Base-by-base conservation (phyloP, 2,329 filamentous ascomycete species). In the Penicillium fuscoglaucum region DNA sequence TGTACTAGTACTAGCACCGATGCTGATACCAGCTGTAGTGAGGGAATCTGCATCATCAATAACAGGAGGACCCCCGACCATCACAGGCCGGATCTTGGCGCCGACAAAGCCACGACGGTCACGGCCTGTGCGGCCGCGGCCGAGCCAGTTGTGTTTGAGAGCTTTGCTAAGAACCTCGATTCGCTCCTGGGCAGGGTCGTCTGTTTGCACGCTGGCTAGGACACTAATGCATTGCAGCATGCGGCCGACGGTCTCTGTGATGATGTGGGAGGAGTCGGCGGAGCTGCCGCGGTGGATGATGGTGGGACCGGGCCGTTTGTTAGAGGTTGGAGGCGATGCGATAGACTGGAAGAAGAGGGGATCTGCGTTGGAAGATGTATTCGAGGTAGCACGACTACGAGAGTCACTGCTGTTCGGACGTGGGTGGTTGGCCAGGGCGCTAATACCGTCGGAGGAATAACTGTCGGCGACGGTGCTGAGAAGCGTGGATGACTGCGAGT, bases 221-320 rank as follows among this genome's bases (percentile, higher is more conserved):
- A 99, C 92, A 72, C 89, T 93, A 75, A 98, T 89, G 74, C 95
- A 99, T 78, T 99, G 95, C 62, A 99, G 80, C 91, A 99, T 96
- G 51, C 93, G 83, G 0, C 92, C 95, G 0, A 97, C 93, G 66
- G 93, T 96, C 66, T 98, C 93, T 0, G 95, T 96, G 54, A 98
- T 95, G 87, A 71, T 91, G 84, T 69, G 77, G 56, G 86, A 88
- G 68, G 74, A 76, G 58, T 80, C 79, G 6, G 72, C 61, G 8
- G 72, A 66, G 40, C 66, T 65, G 33, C 69, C 64, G 35, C 69
- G 72, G 59, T 73, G 68, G 45, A 73, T 71, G 37, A 76, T 67
- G 2, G 70, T 72, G 6, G 72, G 71, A 9, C 70, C 72, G 6
- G 72, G 70, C 12, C 69, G 68, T 54, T 73, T 70, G 24, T 49